Evolutionary conservation across 2,329 filamentous ascomycete genomes (phyloP).

Genomic region (Graphiopsis chlorocephala): DNA sequence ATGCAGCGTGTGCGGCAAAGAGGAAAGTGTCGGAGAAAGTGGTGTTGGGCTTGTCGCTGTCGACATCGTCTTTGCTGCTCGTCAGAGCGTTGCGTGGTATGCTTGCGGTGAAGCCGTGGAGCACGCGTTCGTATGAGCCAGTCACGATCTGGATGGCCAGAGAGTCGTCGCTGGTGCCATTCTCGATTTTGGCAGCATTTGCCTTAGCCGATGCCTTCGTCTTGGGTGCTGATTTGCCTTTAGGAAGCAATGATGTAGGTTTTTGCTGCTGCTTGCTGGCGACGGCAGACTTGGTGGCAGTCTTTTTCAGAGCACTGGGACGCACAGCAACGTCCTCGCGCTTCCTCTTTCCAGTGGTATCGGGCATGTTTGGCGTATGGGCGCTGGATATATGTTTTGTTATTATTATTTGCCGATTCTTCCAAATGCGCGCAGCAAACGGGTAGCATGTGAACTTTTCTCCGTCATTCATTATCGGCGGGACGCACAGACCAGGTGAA

Average conservation of each 20-base stretch:
- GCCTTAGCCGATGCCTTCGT: neutral
- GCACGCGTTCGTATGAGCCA: constrained; percentile 88
- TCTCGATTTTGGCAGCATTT: neutral
- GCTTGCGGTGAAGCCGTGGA: constrained; percentile 85
- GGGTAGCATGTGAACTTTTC: neutral
- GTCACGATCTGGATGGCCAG: constrained; percentile 79
- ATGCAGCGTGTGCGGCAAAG: constrained; percentile 88
- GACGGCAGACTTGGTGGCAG: constrained; percentile 16
- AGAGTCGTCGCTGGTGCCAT: constrained; percentile 13
- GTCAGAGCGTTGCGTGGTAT: constrained; percentile 44
- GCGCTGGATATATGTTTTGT: neutral
- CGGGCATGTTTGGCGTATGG: constrained; percentile 5
- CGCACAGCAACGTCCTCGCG: constrained; percentile 18
- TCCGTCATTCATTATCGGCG: neutral
- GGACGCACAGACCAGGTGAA: neutral
- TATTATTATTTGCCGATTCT: neutral
- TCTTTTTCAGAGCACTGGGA: constrained; percentile 20
- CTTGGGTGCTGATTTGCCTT: neutral
- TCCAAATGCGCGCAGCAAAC: neutral
- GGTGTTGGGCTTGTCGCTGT: constrained; percentile 36
- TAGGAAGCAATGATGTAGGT: neutral
- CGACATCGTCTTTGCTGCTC: constrained; percentile 18
- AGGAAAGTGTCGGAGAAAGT: constrained; percentile 90
- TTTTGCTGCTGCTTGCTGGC: constrained; percentile 1
- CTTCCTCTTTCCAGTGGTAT: constrained; percentile 22